phyloP scores from a whole-genome alignment of 495 filamentous ascomycete species.

The Trichoderma orchidacearum region DNA sequence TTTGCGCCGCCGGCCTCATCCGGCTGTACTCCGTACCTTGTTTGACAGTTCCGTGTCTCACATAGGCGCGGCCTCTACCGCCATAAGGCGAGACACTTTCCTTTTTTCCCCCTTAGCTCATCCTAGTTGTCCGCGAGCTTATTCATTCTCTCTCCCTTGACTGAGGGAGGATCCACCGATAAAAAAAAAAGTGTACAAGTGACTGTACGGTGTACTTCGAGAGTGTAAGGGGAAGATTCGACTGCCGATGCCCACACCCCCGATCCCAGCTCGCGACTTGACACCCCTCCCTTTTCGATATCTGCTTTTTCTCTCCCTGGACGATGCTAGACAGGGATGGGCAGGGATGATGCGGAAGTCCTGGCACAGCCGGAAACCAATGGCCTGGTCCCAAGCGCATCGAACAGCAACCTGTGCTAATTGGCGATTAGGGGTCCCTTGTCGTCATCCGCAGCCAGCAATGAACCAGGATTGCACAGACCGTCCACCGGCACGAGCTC shows the following conservation, averaged over 20 bases:
- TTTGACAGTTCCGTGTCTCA: conserved; percentile 1
- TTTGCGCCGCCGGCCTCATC: neutral
- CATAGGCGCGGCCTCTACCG: neutral
- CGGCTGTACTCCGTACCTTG: neutral
- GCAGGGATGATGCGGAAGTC: neutral
- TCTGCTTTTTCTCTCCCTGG: too few species aligned
- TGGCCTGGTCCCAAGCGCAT: neutral
- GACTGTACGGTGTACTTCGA: too few species aligned
- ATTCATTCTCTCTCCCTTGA: neutral
- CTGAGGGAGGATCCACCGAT: too few species aligned
- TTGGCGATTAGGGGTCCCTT: neutral
- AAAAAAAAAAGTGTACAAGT: too few species aligned
- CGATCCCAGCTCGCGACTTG: neutral
- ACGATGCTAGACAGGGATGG: too few species aligned
- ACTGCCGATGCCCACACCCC: neutral
- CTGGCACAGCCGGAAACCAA: neutral
- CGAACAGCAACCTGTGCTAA: neutral
- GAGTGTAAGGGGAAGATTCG: too few species aligned
- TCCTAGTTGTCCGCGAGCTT: too few species aligned
- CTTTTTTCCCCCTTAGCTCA: neutral
- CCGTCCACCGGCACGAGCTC: neutral
- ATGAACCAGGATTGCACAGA: neutral
- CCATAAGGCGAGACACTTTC: too few species aligned
- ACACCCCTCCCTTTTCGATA: too few species aligned
- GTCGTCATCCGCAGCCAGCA: neutral